phyloP scores from a whole-genome alignment of 2,329 filamentous ascomycete species.

The Monosporascus sp. region DNA sequence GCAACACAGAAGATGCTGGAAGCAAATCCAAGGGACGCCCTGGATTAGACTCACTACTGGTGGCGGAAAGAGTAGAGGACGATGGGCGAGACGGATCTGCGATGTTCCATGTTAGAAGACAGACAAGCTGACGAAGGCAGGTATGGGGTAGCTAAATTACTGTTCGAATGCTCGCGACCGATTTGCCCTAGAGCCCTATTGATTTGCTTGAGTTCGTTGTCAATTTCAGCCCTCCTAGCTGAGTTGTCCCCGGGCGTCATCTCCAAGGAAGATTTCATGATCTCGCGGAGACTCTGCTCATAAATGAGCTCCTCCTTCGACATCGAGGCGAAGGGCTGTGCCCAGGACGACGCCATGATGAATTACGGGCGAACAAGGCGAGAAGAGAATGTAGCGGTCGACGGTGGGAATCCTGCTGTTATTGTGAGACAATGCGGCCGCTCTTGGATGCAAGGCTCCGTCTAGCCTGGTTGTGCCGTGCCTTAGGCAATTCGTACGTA shows the following conservation, averaged over 20 bases:
- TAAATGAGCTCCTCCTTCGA: constrained; percentile 2
- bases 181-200: not conserved
- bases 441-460: constrained; percentile 1
- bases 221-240: not conserved
- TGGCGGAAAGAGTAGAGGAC: not conserved
- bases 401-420: not conserved
- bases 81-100: not conserved
- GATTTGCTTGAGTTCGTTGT: not conserved
- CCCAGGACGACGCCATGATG: constrained; percentile 2
- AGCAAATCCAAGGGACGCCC: not conserved
- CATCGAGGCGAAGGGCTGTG: not conserved
- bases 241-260: not conserved
- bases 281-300: constrained; percentile 5
- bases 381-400: not conserved
- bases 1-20: not conserved
- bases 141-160: not conserved
- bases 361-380: not conserved
- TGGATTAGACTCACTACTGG: not conserved
- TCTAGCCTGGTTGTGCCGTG: not conserved
- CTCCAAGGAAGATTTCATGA: not conserved
- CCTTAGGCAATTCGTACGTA: not conserved
- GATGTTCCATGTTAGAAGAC: not conserved
- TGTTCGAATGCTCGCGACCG: not conserved
- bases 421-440: constrained; percentile 1
- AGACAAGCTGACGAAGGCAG: not conserved